These are phyloP conservation scores for Alternaria atra DNA, from an alignment of 2,329 filamentous ascomycete species.

Conservation along the genomic window DNA sequence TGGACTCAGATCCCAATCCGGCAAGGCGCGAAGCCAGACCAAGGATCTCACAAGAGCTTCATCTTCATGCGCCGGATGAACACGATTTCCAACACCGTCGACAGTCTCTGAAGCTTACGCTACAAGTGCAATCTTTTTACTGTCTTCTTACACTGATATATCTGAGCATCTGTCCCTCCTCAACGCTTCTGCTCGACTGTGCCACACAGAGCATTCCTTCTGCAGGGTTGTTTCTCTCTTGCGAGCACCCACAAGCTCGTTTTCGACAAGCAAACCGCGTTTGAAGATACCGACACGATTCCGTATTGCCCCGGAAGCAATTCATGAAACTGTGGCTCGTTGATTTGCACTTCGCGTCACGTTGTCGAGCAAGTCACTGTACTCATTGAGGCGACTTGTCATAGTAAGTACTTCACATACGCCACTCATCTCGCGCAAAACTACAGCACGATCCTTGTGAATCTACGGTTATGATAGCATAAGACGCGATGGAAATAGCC, in stretches of 20 bases:
- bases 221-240: constrained; percentile 34
- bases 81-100: constrained; percentile 32
- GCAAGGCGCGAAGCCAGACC: constrained; percentile 22
- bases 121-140: constrained; percentile 7
- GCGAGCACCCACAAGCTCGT: constrained; percentile 22
- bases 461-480: not conserved
- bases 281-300: not conserved
- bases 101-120: constrained; percentile 19
- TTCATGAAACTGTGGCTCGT: constrained; percentile 27
- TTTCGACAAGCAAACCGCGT: constrained; percentile 12
- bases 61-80: constrained; percentile 32
- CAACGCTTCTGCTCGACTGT: constrained; percentile 19
- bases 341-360: constrained; percentile 25
- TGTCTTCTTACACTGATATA: constrained; percentile 6
- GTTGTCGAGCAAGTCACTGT: constrained; percentile 32
- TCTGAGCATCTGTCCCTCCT: not conserved
- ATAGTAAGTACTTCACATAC: constrained; percentile 34
- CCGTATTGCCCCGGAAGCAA: constrained; percentile 3
- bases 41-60: constrained; percentile 33
- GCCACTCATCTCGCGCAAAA: constrained; percentile 11
- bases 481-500: not conserved
- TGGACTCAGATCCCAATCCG: constrained; percentile 17
- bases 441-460: not conserved
- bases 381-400: constrained; percentile 22
- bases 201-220: constrained; percentile 43